Conservation (phyloP, 495 filamentous ascomycete species). For the Entonaema liquescens region DNA sequence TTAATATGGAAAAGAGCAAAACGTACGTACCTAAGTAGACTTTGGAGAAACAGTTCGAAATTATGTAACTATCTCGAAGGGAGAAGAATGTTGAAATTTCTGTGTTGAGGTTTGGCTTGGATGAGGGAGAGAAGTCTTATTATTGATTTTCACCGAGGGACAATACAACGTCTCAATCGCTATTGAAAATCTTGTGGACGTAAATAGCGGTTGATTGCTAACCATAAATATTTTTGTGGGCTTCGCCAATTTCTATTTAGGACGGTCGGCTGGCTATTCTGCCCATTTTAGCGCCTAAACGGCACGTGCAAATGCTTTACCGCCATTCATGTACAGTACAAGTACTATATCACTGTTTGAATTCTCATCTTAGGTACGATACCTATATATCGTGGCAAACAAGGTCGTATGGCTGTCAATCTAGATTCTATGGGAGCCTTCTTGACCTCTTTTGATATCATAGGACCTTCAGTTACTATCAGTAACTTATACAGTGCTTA, state of each 20-base stretch:
- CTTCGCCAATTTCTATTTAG: conserved; percentile 33
- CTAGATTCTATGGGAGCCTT: background rate
- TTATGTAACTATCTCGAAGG: background rate
- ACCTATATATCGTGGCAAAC: background rate
- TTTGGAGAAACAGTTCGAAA: background rate
- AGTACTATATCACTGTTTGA: background rate
- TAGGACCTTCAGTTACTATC: too few species aligned
- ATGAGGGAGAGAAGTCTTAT: background rate
- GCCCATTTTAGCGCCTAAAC: conserved; percentile 22
- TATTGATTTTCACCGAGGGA: background rate
- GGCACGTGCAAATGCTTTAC: conserved; percentile 33
- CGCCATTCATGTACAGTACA: conserved; percentile 7
- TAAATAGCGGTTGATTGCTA: conserved; percentile 17
- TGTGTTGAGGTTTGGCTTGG: background rate
- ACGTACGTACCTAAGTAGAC: background rate
- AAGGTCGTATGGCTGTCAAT: background rate
- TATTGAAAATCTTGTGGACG: conserved; percentile 23
- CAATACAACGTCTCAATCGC: conserved; percentile 2
- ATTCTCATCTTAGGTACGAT: background rate
- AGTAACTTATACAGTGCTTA: too few species aligned
- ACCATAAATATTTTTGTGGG: conserved; percentile 40
- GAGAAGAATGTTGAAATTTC: background rate
- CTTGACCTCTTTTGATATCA: background rate
- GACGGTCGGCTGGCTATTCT: conserved; percentile 20
- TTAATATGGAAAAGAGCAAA: background rate